phyloP scores from a whole-genome alignment of 306 rosid genomes.

The Vicia sativa region DNA sequence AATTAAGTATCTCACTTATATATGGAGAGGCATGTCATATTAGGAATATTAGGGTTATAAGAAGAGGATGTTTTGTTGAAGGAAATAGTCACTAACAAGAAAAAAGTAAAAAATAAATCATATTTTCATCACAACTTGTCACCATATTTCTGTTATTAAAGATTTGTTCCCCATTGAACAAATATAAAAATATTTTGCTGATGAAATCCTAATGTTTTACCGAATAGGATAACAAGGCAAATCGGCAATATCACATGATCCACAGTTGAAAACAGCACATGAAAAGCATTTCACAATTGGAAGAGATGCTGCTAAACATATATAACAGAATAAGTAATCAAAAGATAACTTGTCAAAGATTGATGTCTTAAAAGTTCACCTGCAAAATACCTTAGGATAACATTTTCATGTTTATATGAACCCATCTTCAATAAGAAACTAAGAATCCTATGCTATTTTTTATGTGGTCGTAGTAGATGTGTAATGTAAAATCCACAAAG shows the following conservation, averaged over 20 bases:
- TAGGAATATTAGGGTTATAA: no score
- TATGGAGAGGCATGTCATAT: no score
- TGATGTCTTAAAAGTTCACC: conserved; percentile 67
- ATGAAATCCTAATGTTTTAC: not conserved
- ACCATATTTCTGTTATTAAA: no score
- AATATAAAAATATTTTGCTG: not conserved
- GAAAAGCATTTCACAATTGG: conserved; percentile 45
- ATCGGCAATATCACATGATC: not conserved
- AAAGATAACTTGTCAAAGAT: conserved; percentile 59
- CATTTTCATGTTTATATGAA: conserved; percentile 42
- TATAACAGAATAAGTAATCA: conserved; percentile 45
- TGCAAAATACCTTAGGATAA: conserved; percentile 67
- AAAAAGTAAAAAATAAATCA: no score
- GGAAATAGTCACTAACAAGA: no score
- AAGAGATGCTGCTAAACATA: conserved; percentile 49
- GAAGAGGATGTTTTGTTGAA: no score
- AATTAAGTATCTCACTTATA: no score
- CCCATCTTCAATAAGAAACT: conserved; percentile 26
- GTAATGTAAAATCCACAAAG: conserved; percentile 1
- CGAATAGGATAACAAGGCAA: no score
- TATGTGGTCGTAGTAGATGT: not conserved
- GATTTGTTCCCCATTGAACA: no score
- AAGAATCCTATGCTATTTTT: conserved; percentile 23
- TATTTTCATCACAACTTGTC: no score
- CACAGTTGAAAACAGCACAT: conserved; percentile 21